Conservation (phyloP, 345 rosid species). For the Citrus sinensis region DVS_A1.0 CM039169.1:29844501-29845000, state of each 20-base stretch:
- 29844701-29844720: constrained; percentile 1
- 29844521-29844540: constrained; percentile 86
- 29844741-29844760: not conserved
- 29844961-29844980: constrained; percentile 51
- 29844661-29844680: not conserved
- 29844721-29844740: not conserved
- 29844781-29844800: not conserved
- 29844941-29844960: constrained; percentile 86
- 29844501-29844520: constrained; percentile 84
- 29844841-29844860: not conserved
- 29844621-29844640: no score
- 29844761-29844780: not conserved
- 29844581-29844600: not conserved
- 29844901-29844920: constrained; percentile 98
- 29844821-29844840: not conserved
- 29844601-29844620: not conserved
- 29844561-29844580: not conserved
- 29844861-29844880: not conserved
- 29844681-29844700: not conserved
- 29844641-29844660: not conserved
- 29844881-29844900: constrained; percentile 91
- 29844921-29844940: constrained; percentile 84
- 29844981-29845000: constrained; percentile 64
- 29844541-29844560: constrained; percentile 55
- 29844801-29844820: not conserved